Conservation (phyloP, 768 basidiomycete species). For the Candolleomyces efflorescens region DNA sequence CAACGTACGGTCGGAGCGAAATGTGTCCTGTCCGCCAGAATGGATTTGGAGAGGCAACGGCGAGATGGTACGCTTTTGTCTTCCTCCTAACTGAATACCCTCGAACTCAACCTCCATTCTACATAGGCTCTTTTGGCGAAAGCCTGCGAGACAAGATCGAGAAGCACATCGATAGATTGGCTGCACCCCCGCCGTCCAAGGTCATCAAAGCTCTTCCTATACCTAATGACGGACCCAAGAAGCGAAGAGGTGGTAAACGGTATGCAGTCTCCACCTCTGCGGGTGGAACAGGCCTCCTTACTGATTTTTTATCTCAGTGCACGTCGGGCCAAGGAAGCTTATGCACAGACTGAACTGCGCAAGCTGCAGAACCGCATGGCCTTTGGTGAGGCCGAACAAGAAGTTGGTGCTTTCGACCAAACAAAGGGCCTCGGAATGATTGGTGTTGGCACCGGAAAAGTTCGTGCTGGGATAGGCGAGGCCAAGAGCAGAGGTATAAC, state of each 20-base stretch:
- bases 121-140: constrained; percentile 72
- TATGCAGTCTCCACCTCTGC: constrained; percentile 25
- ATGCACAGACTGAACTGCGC: constrained; percentile 93
- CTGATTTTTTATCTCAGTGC: constrained; percentile 48
- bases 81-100: background rate
- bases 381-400: constrained; percentile 94
- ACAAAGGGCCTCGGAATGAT: constrained; percentile 99
- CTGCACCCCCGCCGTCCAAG: constrained; percentile 93
- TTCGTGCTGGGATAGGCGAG: constrained; percentile 84
- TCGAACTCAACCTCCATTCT: background rate
- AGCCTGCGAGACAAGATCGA: constrained; percentile 85
- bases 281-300: background rate
- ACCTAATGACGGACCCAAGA: constrained; percentile 94
- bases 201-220: constrained; percentile 90
- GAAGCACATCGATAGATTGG: constrained; percentile 84
- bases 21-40: constrained; percentile 81
- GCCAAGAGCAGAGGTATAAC: constrained; percentile 83
- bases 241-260: constrained; percentile 94
- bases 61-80: constrained; percentile 60
- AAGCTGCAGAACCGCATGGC: constrained; percentile 97
- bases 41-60: constrained; percentile 85
- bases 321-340: constrained; percentile 97
- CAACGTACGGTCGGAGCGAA: constrained; percentile 95
- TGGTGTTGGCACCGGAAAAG: constrained; percentile 79
- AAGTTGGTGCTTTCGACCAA: constrained; percentile 94